Evolutionary conservation across 352 stramenopile genomes (phyloP).

Genomic region (Phytopythium kandeliae): DNA sequence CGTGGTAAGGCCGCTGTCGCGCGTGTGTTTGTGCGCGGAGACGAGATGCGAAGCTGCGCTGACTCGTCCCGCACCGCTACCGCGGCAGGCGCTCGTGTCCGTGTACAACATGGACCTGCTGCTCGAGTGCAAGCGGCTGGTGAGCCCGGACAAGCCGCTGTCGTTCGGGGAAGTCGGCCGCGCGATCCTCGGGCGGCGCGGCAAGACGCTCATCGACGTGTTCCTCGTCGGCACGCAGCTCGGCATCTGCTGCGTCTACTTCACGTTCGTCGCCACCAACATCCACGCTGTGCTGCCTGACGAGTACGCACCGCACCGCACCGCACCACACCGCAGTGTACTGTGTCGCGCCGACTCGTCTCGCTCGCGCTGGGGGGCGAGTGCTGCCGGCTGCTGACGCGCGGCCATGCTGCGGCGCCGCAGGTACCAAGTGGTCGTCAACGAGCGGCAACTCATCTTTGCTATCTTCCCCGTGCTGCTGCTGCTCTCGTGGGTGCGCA

Average conservation of each 20-base stretch:
- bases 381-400: too few species aligned
- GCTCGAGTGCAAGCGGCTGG: conserved; percentile 53
- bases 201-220: conserved; percentile 69
- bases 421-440: conserved; percentile 50
- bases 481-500: conserved; percentile 72
- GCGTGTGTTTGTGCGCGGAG: too few species aligned
- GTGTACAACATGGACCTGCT: conserved; percentile 85
- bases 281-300: conserved; percentile 67
- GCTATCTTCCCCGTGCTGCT: conserved; percentile 65
- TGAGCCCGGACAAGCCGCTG: conserved; percentile 47
- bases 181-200: conserved; percentile 48
- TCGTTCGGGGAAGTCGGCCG: conserved; percentile 70
- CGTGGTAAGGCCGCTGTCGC: conserved; percentile 26
- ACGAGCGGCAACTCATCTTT: conserved; percentile 75
- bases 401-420: not conserved
- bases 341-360: too few species aligned
- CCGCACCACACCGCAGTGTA: too few species aligned
- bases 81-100: conserved; percentile 53
- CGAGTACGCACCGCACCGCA: too few species aligned
- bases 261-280: conserved; percentile 81
- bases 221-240: conserved; percentile 77
- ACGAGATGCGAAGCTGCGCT: too few species aligned
- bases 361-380: too few species aligned
- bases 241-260: conserved; percentile 82
- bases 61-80: too few species aligned